Evolutionary conservation across 257 asterid species (phyloP).

Genomic region (Echium plantagineum): DNA sequence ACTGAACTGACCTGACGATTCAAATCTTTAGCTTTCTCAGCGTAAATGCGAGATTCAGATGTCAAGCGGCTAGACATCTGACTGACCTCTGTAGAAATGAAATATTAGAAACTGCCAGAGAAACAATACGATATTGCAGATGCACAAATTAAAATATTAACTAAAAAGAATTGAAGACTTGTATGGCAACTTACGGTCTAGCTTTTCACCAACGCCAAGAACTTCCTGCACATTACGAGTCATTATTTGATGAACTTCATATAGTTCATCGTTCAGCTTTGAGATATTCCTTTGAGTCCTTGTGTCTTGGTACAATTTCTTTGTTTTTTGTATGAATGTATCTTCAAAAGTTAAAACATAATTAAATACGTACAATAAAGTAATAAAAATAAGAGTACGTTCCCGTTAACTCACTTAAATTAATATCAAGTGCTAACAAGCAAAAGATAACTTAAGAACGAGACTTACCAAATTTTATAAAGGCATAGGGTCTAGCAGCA

Average conservation of each 20-base stretch:
- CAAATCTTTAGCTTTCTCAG: slow-evolving; percentile 83
- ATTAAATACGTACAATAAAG: not conserved
- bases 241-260: slow-evolving; percentile 99
- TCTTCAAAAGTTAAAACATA: slow-evolving; percentile 28
- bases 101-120: not conserved
- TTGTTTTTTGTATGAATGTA: slow-evolving; percentile 83
- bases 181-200: slow-evolving; percentile 63
- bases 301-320: slow-evolving; percentile 90
- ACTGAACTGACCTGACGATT: slow-evolving; percentile 67
- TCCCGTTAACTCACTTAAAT: too few species aligned
- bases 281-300: slow-evolving; percentile 83
- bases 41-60: slow-evolving; percentile 81
- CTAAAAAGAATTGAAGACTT: slow-evolving; percentile 5
- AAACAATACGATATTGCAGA: not conserved
- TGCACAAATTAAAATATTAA: not conserved
- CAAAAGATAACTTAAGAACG: slow-evolving; percentile 3
- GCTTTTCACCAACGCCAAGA: slow-evolving; percentile 96
- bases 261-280: slow-evolving; percentile 89
- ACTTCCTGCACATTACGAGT: slow-evolving; percentile 99
- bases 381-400: slow-evolving; percentile 10
- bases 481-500: slow-evolving; percentile 98
- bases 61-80: slow-evolving; percentile 90
- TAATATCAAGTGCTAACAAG: not conserved
- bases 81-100: slow-evolving; percentile 57
- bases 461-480: slow-evolving; percentile 76